Evolutionary conservation across 495 filamentous ascomycete genomes (phyloP).

Genomic region (Chlorociboria aeruginascens): DNA sequence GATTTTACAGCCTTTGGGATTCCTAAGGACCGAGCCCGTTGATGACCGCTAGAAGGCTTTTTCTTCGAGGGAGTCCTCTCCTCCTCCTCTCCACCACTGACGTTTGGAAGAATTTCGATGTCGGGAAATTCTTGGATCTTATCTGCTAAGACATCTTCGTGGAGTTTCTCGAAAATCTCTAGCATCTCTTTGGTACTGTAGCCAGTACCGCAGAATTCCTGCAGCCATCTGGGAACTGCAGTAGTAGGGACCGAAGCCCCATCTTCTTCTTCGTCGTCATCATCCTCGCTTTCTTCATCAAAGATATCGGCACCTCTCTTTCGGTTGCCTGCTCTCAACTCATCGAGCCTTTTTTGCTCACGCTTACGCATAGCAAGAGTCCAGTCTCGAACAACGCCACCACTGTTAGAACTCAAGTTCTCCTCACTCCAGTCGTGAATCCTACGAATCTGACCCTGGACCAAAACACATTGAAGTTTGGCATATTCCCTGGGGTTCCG

Average conservation of each 20-base stretch:
- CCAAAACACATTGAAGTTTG: conserved; percentile 44
- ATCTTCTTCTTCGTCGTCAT: conserved; percentile 19
- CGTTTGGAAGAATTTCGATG: conserved; percentile 54
- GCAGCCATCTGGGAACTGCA: conserved; percentile 33
- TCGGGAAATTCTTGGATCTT: conserved; percentile 40
- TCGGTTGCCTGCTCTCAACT: conserved; percentile 5
- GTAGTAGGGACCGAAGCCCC: conserved; percentile 19
- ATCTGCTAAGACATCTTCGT: conserved; percentile 20
- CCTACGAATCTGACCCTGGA: conserved; percentile 42
- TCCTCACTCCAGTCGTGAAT: conserved; percentile 46
- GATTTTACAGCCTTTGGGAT: background rate
- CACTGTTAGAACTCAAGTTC: conserved; percentile 23
- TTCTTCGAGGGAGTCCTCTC: conserved; percentile 15
- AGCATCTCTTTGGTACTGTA: conserved; percentile 22
- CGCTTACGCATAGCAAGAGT: conserved; percentile 37
- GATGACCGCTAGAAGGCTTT: conserved; percentile 17
- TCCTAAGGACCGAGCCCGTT: conserved; percentile 29
- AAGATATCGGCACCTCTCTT: conserved; percentile 19
- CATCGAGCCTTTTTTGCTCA: conserved; percentile 34
- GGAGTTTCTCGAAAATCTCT: conserved; percentile 25
- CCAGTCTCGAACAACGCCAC: conserved; percentile 30
- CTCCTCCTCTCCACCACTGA: conserved; percentile 18
- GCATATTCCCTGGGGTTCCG: conserved; percentile 47
- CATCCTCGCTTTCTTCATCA: conserved; percentile 15
- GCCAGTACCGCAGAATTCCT: conserved; percentile 19